Evolutionary conservation across 768 basidiomycete genomes (phyloP), one percentile per base, ranked within the genome.

Genomic region (Kwoniella pini): DNA sequence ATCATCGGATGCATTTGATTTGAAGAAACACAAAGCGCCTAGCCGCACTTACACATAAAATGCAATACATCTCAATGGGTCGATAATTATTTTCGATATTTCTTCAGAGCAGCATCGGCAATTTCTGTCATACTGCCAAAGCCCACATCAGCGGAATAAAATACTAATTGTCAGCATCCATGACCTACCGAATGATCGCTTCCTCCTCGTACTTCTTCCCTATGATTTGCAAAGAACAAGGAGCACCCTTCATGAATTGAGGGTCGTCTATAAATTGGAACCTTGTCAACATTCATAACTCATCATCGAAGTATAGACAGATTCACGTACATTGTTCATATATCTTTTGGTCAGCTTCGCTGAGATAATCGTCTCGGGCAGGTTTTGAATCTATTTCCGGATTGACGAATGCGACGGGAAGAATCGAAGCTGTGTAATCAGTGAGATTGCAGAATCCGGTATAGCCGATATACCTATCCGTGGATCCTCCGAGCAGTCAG

Each of bases 131-230:
- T 54, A n/a, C 60, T 59, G 27, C 19, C 38, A 21, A 28, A 27
- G 21, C 22, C 5, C 17, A 13, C n/a, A 19, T 38, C 36, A 30
- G 21, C 13, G n/a, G n/a, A 19, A 22, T 17, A 48, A 21, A 2
- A 31, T 26, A 11, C 21, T 17, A 15, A 15, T n/a, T 15, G 28
- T 10, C 17, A 38, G 33, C 5, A 15, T 28, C 31, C 11, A 28
- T 46, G 12, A 27, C 48, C 13, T 19, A 49, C 61, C 54, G 31
- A 38, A 90, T 82, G 1, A 88, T 83, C 0, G 85, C 88, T 67
- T 90, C 89, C 67, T 90, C 89, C 68, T 90, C 89, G 58, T 85
- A 79, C 4, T 86, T 87, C 43, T 85, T 81, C 2, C 86, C 87
- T 9, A 89, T 81, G 7, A 90, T 71, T 73, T 90, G 89, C 28